A percentile compares a stretch with the other conserved stretches of the same genome.
Evolutionary conservation across 768 basidiomycete genomes (phyloP).

Genomic region (Boletus tylopilopsis): DNA sequence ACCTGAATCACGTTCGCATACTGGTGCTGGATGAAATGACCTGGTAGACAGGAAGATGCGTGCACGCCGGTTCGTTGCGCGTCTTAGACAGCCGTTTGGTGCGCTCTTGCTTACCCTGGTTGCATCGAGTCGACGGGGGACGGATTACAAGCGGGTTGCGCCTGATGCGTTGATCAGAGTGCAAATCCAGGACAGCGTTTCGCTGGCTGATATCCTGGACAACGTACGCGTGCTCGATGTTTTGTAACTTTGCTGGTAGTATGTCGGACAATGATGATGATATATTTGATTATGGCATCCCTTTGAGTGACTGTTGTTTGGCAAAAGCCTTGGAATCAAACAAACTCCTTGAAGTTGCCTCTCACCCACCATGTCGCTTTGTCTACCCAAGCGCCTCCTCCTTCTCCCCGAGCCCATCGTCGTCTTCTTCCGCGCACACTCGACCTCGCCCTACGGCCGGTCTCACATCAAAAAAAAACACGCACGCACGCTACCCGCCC

Average conservation of each 20-base stretch:
- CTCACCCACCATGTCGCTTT: constrained; percentile 10
- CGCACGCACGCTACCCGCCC: constrained; percentile 67
- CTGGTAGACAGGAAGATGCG: neutral
- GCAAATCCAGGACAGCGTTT: no score
- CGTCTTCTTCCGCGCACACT: constrained; percentile 39
- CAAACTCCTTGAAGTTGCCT: neutral
- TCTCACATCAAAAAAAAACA: constrained; percentile 80
- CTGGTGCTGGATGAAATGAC: no score
- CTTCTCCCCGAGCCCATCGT: constrained; percentile 7
- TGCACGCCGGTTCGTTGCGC: neutral
- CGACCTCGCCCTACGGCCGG: constrained; percentile 77
- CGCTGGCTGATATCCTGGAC: no score
- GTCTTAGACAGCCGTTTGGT: neutral
- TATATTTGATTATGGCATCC: no score
- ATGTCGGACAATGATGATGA: no score
- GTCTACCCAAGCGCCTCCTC: constrained; percentile 13
- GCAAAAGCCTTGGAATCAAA: constrained; percentile 21
- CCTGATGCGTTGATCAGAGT: no score
- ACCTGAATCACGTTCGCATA: no score
- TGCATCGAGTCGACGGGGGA: no score
- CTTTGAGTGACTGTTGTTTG: constrained; percentile 22
- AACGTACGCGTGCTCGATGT: no score
- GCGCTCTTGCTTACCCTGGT: no score
- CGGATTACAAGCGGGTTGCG: no score
- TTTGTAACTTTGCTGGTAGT: no score